Evolutionary conservation across 2,329 filamentous ascomycete genomes (phyloP), one percentile per base, ranked within the genome.

Genomic region (Xylariales sp.): DNA sequence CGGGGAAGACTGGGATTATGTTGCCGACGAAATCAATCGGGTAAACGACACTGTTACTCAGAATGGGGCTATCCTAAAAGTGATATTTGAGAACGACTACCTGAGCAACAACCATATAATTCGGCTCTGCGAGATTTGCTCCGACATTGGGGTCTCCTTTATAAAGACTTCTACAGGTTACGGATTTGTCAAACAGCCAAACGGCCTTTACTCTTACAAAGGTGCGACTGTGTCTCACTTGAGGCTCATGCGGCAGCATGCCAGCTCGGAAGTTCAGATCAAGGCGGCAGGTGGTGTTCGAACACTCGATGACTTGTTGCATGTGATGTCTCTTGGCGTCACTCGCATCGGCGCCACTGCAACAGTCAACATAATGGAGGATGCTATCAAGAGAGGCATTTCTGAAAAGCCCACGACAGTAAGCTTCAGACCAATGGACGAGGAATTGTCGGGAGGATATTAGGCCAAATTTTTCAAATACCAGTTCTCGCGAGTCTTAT

Each of bases 81-180:
- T 81, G 35, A 81, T 81, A 33, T 80, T 81, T 39, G 76, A 81
- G 47, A 81, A 77, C 46, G 75, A 78, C 49, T 81, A 70, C 43
- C 63, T 81, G 0, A 19, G 60, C 2, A 59, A 72, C 0, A 49
- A 66, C 10, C 66, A 79, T 25, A 76, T 81, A 35, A 46, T 65
- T 7, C 60, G 55, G 5, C 59, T 81, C 0, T 80, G 76, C 49
- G 48, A 68, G 51, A 76, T 81, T 20, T 81, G 77, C 50, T 68
- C 68, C 0, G 51, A 61, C 0, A 24, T 74, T 0, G 56, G 56
- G 0, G 76, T 81, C 0, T 75, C 67, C 0, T 81, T 78, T 40
- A 67, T 80, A 45, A 81, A 81, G 60, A 81, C 77, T 0, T 76
- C 72, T 2, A 78, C 76, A 0, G 76, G 77, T 1, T 80, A 78